phyloP scores from a whole-genome alignment of 2,329 filamentous ascomycete genomes.

The Emmonsia crescens region DNA sequence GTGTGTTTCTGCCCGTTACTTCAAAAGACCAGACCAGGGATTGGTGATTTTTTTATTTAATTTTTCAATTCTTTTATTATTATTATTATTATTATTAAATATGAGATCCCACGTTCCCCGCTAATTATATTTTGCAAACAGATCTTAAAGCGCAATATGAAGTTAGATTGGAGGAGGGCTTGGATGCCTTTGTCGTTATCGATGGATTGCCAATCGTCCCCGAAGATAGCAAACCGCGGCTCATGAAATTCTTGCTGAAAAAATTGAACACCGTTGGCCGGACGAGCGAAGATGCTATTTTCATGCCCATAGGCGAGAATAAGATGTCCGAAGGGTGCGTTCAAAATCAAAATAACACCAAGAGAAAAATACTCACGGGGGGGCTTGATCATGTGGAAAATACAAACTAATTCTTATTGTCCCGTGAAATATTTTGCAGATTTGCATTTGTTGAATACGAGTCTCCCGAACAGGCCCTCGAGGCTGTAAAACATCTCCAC shows the following conservation, averaged over 20 bases:
- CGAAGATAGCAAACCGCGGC: conserved; percentile 83
- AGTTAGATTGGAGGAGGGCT: conserved; percentile 87
- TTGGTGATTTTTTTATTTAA: conserved; percentile 8
- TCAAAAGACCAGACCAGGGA: conserved; percentile 3
- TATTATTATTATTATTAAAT: too few relatives aligned
- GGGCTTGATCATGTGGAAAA: too few relatives aligned
- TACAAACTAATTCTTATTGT: conserved; percentile 4
- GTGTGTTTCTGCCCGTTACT: conserved; percentile 23
- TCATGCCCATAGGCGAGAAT: conserved; percentile 86
- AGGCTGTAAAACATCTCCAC: conserved; percentile 81
- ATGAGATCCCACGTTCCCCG: conserved; percentile 10
- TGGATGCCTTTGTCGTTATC: conserved; percentile 92
- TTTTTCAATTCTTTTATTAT: neutral
- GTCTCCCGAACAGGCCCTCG: conserved; percentile 76
- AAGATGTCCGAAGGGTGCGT: conserved; percentile 75
- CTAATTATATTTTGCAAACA: conserved; percentile 22
- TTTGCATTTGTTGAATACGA: conserved; percentile 97
- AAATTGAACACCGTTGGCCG: conserved; percentile 80
- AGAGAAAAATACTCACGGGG: too few relatives aligned
- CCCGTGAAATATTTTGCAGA: conserved; percentile 35
- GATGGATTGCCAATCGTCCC: conserved; percentile 85
- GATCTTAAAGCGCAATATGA: conserved; percentile 92
- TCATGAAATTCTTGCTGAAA: conserved; percentile 90
- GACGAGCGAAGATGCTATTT: conserved; percentile 75
- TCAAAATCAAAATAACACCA: neutral